These are phyloP conservation scores for Boletus reticulatus DNA, from an alignment of 768 basidiomycete species.

Conservation along the genomic window DNA sequence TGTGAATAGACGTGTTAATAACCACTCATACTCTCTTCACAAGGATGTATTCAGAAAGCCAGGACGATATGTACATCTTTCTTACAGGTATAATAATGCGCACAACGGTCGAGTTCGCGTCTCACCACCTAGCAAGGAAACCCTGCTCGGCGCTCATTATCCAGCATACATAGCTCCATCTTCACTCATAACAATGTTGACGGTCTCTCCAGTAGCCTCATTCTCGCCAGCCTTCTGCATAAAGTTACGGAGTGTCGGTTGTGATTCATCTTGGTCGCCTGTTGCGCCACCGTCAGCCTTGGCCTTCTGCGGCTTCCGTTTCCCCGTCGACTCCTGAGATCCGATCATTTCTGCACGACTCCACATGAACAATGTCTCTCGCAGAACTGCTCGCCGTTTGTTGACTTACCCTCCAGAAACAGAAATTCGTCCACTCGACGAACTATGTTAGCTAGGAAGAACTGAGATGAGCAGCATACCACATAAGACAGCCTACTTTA, in stretches of 20 bases:
- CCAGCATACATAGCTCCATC: slow-evolving; percentile 57
- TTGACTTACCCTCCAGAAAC: slow-evolving; percentile 66
- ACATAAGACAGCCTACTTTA: slow-evolving; percentile 32
- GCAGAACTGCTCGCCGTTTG: background rate
- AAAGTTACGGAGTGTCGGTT: slow-evolving; percentile 51
- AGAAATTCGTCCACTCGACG: slow-evolving; percentile 71
- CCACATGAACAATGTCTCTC: background rate
- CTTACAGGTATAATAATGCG: too few relatives aligned
- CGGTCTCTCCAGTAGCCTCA: slow-evolving; percentile 19
- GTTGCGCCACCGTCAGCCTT: slow-evolving; percentile 11
- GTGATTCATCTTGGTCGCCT: slow-evolving; percentile 21
- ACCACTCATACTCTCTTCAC: too few relatives aligned
- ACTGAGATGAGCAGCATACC: background rate
- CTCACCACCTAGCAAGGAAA: too few relatives aligned
- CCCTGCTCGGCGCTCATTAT: slow-evolving; percentile 10
- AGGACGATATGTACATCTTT: too few relatives aligned
- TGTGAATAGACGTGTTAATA: slow-evolving; percentile 7
- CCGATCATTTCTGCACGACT: slow-evolving; percentile 52
- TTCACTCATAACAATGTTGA: slow-evolving; percentile 51
- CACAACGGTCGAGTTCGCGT: too few relatives aligned
- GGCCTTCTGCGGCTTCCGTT: slow-evolving; percentile 40
- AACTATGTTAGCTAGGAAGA: slow-evolving; percentile 53
- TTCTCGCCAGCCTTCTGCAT: slow-evolving; percentile 32
- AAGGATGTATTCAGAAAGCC: too few relatives aligned
- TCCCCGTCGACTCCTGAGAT: slow-evolving; percentile 47